Conservation (phyloP, 768 basidiomycete species). For the Mycena albidolilacea region DNA sequence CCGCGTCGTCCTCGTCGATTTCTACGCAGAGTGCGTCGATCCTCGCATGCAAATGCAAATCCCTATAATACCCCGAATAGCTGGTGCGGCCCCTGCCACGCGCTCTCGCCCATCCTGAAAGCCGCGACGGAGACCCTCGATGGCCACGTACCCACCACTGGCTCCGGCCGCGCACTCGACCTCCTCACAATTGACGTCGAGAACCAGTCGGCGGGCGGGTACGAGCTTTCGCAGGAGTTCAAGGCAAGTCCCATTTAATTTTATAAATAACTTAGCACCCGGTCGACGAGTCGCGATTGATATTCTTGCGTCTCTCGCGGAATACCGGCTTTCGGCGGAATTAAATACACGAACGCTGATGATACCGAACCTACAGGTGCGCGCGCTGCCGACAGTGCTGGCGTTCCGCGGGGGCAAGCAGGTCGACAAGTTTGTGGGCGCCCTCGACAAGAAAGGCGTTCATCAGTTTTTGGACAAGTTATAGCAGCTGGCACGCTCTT, state of each 20-base stretch:
- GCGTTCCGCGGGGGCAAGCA: constrained; percentile 78
- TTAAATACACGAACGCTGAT: not conserved
- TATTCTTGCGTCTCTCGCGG: not conserved
- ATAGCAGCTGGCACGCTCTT: constrained; percentile 39
- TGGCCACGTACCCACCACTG: constrained; percentile 56
- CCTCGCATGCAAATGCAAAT: not conserved
- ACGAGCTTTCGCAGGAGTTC: constrained; percentile 65
- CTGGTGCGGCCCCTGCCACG: constrained; percentile 86
- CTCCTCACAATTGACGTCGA: constrained; percentile 80
- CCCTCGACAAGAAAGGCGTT: constrained; percentile 61
- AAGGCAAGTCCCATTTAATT: constrained; percentile 54
- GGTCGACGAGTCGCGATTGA: not conserved
- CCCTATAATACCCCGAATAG: constrained; percentile 50
- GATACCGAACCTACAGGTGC: constrained; percentile 59
- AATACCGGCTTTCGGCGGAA: not conserved
- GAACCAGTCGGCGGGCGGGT: constrained; percentile 62
- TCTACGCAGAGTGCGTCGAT: constrained; percentile 82
- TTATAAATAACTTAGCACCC: constrained; percentile 11
- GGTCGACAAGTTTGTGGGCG: constrained; percentile 76
- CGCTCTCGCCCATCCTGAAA: constrained; percentile 79
- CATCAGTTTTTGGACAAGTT: constrained; percentile 62
- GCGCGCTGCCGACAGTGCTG: constrained; percentile 85
- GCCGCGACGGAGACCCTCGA: constrained; percentile 59
- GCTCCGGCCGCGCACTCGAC: constrained; percentile 73
- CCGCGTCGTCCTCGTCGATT: constrained; percentile 80